Evolutionary conservation across 768 basidiomycete species (phyloP), one percentile per base, ranked within the genome.

Genomic region (Pleurotus tuber-regium): DNA sequence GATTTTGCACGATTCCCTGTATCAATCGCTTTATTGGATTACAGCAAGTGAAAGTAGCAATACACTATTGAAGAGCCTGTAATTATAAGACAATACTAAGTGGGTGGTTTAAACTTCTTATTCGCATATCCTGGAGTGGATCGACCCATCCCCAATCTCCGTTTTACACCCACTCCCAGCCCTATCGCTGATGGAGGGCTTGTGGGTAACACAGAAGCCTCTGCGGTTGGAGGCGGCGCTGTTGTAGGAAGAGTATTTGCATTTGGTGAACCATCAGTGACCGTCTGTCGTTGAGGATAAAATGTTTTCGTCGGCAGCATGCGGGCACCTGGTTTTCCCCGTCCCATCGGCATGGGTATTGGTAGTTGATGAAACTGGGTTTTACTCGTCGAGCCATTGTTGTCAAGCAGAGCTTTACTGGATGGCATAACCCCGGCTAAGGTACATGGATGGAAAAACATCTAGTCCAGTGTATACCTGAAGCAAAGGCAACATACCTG

Each of bases 101-200:
- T 65, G 33, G 78, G 83, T n/a, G 70, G 62, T 65, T 84, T 86
- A 73, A 86, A 86, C 66, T 83, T 86, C 66, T 86, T 87, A 64
- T 86, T 87, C 19, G 78, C 58, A 60, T 86, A 86, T 3, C 80
- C 78, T 21, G 56, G 65, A 5, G 63, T 65, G 3, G 64, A 63
- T 57, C 79, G 70, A 14, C 82, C 82, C 83, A 86, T 84, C 0
- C 86, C 86, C 47, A 86, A 66, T 38, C 83, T 72, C 52, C 83
- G 73, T 58, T 85, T 86, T 14, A 63, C 63, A 25, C 74, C 76
- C 42, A 52, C 50, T 43, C 11, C 21, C 35, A 43, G 21, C 23
- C 38, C 40, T 39, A 43, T 40, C 40, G 29, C 39, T 41, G 18
- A 26, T 5, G 48, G 14, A 29, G 42, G 19, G 21, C 43, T 21